Percentiles rank a stretch among this genome's conserved stretches.
Conservation (phyloP, 352 stramenopile species). For the Thalassiosira sp. region DNA sequence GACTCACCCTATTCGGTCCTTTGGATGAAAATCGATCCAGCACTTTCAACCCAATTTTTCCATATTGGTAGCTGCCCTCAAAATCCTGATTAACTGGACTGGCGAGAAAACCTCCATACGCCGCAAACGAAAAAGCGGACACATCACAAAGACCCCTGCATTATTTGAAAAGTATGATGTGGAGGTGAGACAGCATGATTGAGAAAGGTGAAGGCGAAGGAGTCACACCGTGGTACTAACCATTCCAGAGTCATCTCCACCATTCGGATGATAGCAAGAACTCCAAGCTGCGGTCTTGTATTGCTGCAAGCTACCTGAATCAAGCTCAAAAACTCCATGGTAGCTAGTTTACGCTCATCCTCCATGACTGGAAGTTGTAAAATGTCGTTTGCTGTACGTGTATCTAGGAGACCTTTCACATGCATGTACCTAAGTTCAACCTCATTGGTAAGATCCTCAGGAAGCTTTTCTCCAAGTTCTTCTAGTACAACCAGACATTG, state of each 20-base stretch:
- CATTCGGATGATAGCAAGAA: slow-evolving; percentile 42
- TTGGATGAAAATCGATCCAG: slow-evolving; percentile 46
- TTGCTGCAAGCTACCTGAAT: slow-evolving; percentile 15
- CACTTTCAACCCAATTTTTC: slow-evolving; percentile 39
- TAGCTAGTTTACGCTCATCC: background rate
- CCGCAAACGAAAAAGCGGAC: slow-evolving; percentile 41
- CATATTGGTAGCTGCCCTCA: slow-evolving; percentile 45
- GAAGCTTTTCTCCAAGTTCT: background rate
- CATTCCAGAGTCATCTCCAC: slow-evolving; percentile 44
- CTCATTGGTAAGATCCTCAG: background rate
- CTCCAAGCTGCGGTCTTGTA: slow-evolving; percentile 15
- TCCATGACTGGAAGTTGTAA: background rate
- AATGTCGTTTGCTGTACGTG: background rate
- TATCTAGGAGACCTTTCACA: background rate
- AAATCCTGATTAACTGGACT: slow-evolving; percentile 20
- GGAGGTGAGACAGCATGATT: too few relatives aligned
- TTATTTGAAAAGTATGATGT: too few relatives aligned
- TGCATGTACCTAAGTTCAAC: background rate
- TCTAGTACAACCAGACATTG: background rate
- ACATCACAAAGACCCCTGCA: slow-evolving; percentile 49
- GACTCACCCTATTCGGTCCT: too few relatives aligned
- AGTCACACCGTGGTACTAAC: too few relatives aligned
- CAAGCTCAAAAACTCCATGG: slow-evolving; percentile 24
- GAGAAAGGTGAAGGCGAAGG: too few relatives aligned
- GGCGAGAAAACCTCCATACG: slow-evolving; percentile 43